Conservation (phyloP, 2,329 filamentous ascomycete species). For the Colletotrichum sp. region DNA sequence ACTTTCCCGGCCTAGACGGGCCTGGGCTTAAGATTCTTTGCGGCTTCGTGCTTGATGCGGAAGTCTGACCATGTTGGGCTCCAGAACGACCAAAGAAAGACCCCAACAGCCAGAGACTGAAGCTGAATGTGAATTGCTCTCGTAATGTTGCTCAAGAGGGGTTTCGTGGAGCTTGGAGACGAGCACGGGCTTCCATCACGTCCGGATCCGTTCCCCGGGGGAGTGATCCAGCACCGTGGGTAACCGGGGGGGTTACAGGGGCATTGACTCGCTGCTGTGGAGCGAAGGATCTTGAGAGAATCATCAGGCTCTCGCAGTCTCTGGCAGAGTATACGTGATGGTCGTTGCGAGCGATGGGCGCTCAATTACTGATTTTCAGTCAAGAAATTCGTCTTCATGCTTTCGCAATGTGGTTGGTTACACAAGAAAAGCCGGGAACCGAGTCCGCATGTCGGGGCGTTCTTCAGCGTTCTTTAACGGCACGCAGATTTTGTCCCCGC, state of each 20-base stretch:
- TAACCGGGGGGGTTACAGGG: not conserved
- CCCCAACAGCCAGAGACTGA: not conserved
- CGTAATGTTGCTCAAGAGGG: not conserved
- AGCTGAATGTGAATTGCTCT: not conserved
- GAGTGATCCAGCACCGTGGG: not conserved
- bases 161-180: not conserved
- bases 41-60: not conserved
- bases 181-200: not conserved
- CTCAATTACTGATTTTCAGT: not conserved
- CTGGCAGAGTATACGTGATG: not conserved
- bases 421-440: not conserved
- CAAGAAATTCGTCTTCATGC: fast-evolving
- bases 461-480: not conserved
- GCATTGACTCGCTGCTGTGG: not conserved
- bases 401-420: not conserved
- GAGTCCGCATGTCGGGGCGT: not conserved
- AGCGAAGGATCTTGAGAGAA: not conserved
- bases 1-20: not conserved
- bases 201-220: not conserved
- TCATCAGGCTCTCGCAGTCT: not conserved
- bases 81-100: not conserved
- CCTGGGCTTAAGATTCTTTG: not conserved
- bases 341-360: not conserved
- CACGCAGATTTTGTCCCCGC: not conserved
- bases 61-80: not conserved